Conservation (phyloP, 306 rosid species). For the Gastrolobium villosum region DNA sequence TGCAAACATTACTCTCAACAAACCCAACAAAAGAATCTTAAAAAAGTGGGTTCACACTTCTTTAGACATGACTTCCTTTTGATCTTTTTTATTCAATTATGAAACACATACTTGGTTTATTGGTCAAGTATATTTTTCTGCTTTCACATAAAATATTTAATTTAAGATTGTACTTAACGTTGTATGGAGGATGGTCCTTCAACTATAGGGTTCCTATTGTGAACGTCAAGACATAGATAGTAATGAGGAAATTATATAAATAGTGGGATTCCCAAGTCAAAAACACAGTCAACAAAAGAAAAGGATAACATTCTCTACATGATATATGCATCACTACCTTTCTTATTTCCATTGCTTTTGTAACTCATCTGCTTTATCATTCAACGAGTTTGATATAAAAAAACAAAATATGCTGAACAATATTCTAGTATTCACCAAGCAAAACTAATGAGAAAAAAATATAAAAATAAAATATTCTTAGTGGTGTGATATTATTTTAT, state of each 20-base stretch:
- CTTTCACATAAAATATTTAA: conserved; percentile 49
- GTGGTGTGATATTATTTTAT: too few species aligned
- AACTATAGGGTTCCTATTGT: conserved; percentile 58
- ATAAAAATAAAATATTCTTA: too few species aligned
- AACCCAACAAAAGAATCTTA: conserved; percentile 30
- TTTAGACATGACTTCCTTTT: conserved; percentile 38
- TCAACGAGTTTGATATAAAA: neutral
- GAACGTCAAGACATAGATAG: conserved; percentile 58
- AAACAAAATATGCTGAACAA: too few species aligned
- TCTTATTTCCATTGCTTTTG: neutral
- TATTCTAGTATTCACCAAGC: too few species aligned
- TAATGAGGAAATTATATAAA: conserved; percentile 46
- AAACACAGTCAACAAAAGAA: conserved; percentile 55
- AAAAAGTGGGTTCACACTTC: conserved; percentile 37
- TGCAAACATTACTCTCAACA: neutral
- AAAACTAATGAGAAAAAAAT: too few species aligned
- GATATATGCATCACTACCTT: neutral
- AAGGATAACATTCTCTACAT: conserved; percentile 30
- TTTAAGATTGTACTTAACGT: conserved; percentile 33
- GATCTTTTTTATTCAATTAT: conserved; percentile 23
- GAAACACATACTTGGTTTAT: conserved; percentile 53
- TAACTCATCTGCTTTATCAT: neutral
- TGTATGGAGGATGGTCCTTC: conserved; percentile 51
- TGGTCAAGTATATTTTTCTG: conserved; percentile 57
- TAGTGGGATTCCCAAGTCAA: conserved; percentile 60